Conservation (phyloP, 2,329 filamentous ascomycete genomes). For the Pseudopyrenochaeta lycopersici region DNA sequence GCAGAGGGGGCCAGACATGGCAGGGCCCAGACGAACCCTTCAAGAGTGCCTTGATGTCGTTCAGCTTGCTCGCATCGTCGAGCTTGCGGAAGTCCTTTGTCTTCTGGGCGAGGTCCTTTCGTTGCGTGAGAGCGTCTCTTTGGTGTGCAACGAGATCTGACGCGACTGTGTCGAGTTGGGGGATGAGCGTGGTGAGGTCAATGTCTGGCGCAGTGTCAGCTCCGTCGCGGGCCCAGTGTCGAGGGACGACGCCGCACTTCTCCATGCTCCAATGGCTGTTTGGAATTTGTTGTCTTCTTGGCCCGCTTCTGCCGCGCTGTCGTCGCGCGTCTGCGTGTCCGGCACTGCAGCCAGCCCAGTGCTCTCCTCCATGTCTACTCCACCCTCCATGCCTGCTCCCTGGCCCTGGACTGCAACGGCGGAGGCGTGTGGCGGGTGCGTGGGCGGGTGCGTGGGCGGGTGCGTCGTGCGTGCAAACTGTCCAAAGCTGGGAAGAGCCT, state of each 20-base stretch:
- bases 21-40: conserved; percentile 68
- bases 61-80: conserved; percentile 85
- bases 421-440: background rate
- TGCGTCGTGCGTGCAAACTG: background rate
- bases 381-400: conserved; percentile 44
- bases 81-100: conserved; percentile 97
- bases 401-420: background rate
- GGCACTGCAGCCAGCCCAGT: conserved; percentile 31
- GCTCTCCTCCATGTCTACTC: conserved; percentile 39
- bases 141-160: conserved; percentile 94
- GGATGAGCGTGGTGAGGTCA: conserved; percentile 83
- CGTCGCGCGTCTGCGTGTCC: conserved; percentile 15
- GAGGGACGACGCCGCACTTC: conserved; percentile 70
- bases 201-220: conserved; percentile 68
- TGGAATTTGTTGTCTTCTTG: conserved; percentile 87
- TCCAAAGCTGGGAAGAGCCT: background rate
- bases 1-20: conserved; percentile 6
- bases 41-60: conserved; percentile 86
- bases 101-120: conserved; percentile 98
- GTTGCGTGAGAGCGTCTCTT: conserved; percentile 91
- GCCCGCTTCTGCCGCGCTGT: conserved; percentile 9
- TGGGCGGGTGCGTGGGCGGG: background rate
- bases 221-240: background rate
- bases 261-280: conserved; percentile 93
- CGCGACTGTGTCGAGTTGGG: conserved; percentile 89